Evolutionary conservation across 2,329 filamentous ascomycete genomes (phyloP).

Genomic region (Trichoderma sp.): DNA sequence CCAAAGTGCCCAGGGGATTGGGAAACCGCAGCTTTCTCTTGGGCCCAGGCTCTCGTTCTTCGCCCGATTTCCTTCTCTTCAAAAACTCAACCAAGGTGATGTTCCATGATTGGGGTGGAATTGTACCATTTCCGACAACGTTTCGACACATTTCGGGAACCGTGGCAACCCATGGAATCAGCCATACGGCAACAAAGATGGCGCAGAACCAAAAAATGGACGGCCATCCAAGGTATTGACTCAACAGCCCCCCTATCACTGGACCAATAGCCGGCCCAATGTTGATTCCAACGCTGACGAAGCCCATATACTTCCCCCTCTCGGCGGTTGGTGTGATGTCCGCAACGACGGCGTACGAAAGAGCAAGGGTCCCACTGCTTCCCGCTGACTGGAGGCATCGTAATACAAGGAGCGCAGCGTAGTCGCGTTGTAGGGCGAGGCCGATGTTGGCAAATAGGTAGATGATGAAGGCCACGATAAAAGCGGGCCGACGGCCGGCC

Average conservation of each 20-base stretch:
- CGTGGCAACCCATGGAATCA: slow-evolving; percentile 53
- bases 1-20: slow-evolving; percentile 55
- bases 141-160: slow-evolving; percentile 59
- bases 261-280: slow-evolving; percentile 56
- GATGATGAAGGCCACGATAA: slow-evolving; percentile 55
- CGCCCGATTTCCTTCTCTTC: slow-evolving; percentile 33
- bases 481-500: slow-evolving; percentile 59
- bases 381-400: slow-evolving; percentile 62
- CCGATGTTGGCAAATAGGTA: slow-evolving; percentile 60
- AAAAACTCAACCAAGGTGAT: slow-evolving; percentile 53
- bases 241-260: slow-evolving; percentile 61
- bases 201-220: slow-evolving; percentile 68
- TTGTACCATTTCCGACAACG: slow-evolving; percentile 61
- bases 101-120: slow-evolving; percentile 57
- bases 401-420: slow-evolving; percentile 56
- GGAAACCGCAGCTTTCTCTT: slow-evolving; percentile 49
- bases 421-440: slow-evolving; percentile 56
- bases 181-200: slow-evolving; percentile 49
- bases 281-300: slow-evolving; percentile 58
- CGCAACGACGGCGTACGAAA: slow-evolving; percentile 68
- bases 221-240: slow-evolving; percentile 64
- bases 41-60: slow-evolving; percentile 34
- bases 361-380: slow-evolving; percentile 66
- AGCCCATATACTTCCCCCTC: slow-evolving; percentile 69
- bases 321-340: slow-evolving; percentile 68